These are phyloP conservation scores for Xylaria palmicola DNA, from an alignment of 495 filamentous ascomycete species.

Conservation along the genomic window DNA sequence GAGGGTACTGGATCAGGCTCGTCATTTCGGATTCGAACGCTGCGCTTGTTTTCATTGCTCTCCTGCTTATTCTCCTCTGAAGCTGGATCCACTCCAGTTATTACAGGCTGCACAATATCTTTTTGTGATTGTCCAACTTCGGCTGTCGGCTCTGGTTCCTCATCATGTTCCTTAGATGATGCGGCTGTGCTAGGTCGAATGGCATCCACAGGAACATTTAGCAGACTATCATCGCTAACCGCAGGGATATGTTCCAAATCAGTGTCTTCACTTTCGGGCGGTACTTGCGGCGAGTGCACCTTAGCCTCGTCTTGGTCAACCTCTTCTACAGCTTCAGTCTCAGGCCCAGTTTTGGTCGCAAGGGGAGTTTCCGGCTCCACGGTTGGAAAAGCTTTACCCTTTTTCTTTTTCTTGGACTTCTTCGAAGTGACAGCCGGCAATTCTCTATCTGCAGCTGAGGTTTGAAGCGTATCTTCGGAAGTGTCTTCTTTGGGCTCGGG, in stretches of 20 bases:
- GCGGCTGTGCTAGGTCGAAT: background rate
- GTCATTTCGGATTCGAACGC: background rate
- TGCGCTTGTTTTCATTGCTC: background rate
- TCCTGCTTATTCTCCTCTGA: background rate
- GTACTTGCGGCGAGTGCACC: background rate
- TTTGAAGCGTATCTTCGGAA: background rate
- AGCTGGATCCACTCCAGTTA: background rate
- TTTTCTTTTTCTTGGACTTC: constrained; percentile 28
- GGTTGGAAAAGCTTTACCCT: background rate
- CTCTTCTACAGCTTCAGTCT: background rate
- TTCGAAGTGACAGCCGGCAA: constrained; percentile 6
- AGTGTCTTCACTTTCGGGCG: background rate
- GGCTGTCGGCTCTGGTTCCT: background rate
- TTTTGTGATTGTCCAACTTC: background rate
- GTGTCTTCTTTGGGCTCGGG: background rate
- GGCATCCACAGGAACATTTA: background rate
- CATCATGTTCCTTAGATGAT: background rate
- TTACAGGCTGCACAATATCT: background rate
- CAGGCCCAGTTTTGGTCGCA: background rate
- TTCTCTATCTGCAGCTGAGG: background rate
- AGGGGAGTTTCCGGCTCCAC: background rate
- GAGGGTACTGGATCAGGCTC: background rate
- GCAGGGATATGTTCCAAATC: background rate
- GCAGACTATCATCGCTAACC: background rate
- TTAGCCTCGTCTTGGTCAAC: background rate